Evolutionary conservation across 331 rosid species (phyloP).

Genomic region (Quercus phellos): DNA sequence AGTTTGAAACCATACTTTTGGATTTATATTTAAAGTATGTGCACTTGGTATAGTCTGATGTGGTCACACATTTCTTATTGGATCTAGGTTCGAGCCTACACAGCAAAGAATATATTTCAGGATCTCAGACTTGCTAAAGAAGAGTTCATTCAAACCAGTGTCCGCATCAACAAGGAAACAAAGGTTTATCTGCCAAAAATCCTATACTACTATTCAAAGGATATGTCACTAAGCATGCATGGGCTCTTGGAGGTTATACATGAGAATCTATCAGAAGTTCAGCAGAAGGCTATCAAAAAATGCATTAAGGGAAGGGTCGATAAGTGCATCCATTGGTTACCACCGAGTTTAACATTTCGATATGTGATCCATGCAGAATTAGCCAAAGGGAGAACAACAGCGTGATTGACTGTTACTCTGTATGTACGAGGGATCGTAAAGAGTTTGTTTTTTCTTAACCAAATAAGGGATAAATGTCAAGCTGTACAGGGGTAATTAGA

Average conservation of each 20-base stretch:
- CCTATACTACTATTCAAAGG: constrained; percentile 19
- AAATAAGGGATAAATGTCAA: neutral
- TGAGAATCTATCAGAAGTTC: constrained; percentile 17
- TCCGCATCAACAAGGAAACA: constrained; percentile 12
- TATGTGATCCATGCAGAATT: constrained; percentile 25
- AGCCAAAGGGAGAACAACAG: neutral
- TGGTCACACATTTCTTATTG: neutral
- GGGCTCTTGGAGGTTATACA: constrained; percentile 24
- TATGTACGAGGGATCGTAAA: neutral
- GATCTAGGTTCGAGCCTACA: constrained; percentile 33
- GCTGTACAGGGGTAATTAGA: neutral
- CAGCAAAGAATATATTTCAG: constrained; percentile 17
- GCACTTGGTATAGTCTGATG: neutral
- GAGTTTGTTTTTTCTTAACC: neutral
- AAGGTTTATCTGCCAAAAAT: constrained; percentile 32
- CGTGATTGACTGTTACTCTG: neutral
- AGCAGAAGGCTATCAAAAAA: constrained; percentile 13
- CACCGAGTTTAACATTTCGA: constrained; percentile 25
- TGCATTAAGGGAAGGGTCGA: constrained; percentile 11
- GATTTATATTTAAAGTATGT: neutral
- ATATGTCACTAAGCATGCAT: constrained; percentile 21
- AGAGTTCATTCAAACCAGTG: constrained; percentile 25
- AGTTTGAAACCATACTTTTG: neutral
- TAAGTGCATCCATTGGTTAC: constrained; percentile 22
- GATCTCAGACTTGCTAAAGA: constrained; percentile 28